phyloP scores from a whole-genome alignment of 192 early-diverging fungal genomes.

The Chytriomyces sp. region DNA sequence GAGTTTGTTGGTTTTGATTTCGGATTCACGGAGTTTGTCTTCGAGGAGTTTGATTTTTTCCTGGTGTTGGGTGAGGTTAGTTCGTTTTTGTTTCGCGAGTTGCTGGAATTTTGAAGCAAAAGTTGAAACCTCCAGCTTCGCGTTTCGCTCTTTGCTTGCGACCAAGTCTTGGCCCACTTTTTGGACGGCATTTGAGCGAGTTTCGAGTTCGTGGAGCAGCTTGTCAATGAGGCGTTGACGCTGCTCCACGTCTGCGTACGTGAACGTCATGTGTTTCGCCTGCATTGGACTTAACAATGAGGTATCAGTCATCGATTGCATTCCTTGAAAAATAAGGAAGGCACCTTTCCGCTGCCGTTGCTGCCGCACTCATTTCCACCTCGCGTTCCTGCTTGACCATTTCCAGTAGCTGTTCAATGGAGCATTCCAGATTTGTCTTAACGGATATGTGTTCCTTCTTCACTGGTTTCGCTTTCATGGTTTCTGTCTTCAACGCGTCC shows the following conservation, averaged over 20 bases:
- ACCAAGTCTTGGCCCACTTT: constrained; percentile 51
- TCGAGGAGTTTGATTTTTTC: constrained; percentile 35
- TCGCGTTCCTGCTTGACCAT: constrained; percentile 26
- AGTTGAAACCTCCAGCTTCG: constrained; percentile 41
- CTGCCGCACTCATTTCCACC: constrained; percentile 5
- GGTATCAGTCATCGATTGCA: not conserved
- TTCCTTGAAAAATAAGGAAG: not conserved
- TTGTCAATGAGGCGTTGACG: constrained; percentile 51
- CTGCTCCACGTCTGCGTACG: constrained; percentile 40
- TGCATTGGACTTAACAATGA: not conserved
- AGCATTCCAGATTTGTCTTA: not conserved
- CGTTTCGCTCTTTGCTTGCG: constrained; percentile 37
- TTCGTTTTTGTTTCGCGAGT: no score
- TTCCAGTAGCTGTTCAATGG: constrained; percentile 22
- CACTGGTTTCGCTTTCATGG: not conserved
- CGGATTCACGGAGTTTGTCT: constrained; percentile 29
- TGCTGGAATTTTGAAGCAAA: no score
- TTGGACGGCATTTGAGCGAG: constrained; percentile 42
- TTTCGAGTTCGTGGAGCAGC: constrained; percentile 51
- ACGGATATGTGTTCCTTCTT: not conserved
- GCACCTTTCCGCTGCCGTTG: constrained; percentile 15
- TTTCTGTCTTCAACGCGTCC: constrained; percentile 13
- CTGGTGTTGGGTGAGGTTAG: constrained; percentile 14
- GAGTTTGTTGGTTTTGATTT: constrained; percentile 40
- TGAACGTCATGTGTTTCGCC: constrained; percentile 19